Evolutionary conservation across 805 yeast species (phyloP).

Genomic region (Ogataea pilisensis): DNA sequence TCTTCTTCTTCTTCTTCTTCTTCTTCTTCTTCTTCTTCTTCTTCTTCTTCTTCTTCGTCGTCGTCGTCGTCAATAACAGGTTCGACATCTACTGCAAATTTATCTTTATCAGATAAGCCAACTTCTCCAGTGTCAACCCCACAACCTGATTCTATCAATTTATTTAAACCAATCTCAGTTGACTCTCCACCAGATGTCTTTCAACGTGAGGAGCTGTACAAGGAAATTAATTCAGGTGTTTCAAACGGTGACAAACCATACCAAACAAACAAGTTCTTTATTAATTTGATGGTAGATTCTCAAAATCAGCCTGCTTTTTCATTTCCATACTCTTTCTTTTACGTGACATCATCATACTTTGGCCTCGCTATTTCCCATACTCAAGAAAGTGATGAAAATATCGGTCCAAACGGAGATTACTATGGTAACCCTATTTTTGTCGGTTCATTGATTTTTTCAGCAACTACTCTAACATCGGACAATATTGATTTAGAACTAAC

Average conservation of each 20-base stretch:
- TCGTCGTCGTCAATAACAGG: not conserved
- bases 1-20: not conserved
- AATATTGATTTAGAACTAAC: slow-evolving; percentile 39
- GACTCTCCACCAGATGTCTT: slow-evolving; percentile 45
- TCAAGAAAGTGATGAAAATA: slow-evolving; percentile 30
- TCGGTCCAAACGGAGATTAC: slow-evolving; percentile 43
- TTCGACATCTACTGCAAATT: not conserved
- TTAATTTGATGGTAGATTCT: slow-evolving; percentile 54
- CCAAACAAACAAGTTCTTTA: slow-evolving; percentile 75
- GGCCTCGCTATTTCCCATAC: slow-evolving; percentile 67
- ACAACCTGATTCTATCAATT: slow-evolving; percentile 31
- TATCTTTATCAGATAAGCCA: not conserved
- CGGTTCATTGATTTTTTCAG: slow-evolving; percentile 53
- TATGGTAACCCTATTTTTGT: slow-evolving; percentile 54
- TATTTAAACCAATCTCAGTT: slow-evolving; percentile 42
- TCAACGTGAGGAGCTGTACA: slow-evolving; percentile 38
- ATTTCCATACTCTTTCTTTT: slow-evolving; percentile 64
- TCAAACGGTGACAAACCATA: slow-evolving; percentile 40
- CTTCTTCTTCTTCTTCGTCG: slow-evolving; percentile 2
- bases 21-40: slow-evolving; percentile 3
- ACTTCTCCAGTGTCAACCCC: slow-evolving; percentile 17
- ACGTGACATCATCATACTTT: slow-evolving; percentile 35
- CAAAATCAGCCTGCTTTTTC: slow-evolving; percentile 56
- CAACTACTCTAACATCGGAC: slow-evolving; percentile 40
- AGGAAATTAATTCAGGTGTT: slow-evolving; percentile 45